A percentile compares a stretch with the other conserved stretches of the same genome.
phyloP scores from a whole-genome alignment of 2,329 filamentous ascomycete genomes.

The Pseudopyricularia cyperi region DNA sequence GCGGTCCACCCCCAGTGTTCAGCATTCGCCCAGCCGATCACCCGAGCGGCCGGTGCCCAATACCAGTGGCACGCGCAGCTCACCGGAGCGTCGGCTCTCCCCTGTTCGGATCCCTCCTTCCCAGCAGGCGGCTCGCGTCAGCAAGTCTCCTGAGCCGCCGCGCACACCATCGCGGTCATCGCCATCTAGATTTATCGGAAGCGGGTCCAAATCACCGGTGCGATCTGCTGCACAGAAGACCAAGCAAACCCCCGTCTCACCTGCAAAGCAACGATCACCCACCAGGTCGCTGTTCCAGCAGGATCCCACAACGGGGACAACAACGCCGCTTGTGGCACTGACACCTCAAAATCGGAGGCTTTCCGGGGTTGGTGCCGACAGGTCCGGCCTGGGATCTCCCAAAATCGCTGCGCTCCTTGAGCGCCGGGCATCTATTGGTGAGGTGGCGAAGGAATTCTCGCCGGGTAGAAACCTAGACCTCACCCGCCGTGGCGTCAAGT shows the following conservation, averaged over 20 bases:
- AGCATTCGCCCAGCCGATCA: constrained; percentile 22
- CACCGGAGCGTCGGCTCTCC: constrained; percentile 19
- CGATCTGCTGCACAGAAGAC: constrained; percentile 8
- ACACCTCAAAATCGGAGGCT: constrained; percentile 47
- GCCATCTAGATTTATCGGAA: constrained; percentile 11
- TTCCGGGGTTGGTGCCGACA: constrained; percentile 58
- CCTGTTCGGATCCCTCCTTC: not conserved
- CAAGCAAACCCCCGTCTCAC: constrained; percentile 17
- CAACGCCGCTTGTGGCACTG: constrained; percentile 51
- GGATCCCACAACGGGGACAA: constrained; percentile 36
- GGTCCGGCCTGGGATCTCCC: constrained; percentile 61
- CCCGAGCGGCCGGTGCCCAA: constrained; percentile 42
- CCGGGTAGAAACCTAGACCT: constrained; percentile 28
- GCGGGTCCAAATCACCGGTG: constrained; percentile 14
- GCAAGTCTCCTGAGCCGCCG: constrained; percentile 1
- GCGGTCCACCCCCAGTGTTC: constrained; percentile 17
- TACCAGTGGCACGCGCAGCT: constrained; percentile 35
- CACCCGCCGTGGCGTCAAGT: constrained; percentile 37
- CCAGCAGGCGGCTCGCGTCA: not conserved
- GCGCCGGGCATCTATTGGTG: constrained; percentile 57
- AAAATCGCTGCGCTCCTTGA: constrained; percentile 59
- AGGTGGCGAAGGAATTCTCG: constrained; percentile 50
- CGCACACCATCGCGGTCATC: constrained; percentile 7
- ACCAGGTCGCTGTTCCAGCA: constrained; percentile 34
- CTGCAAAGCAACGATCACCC: constrained; percentile 15